Conservation (phyloP, 257 asterid species). For the Anisodus acutangulus region DNA sequence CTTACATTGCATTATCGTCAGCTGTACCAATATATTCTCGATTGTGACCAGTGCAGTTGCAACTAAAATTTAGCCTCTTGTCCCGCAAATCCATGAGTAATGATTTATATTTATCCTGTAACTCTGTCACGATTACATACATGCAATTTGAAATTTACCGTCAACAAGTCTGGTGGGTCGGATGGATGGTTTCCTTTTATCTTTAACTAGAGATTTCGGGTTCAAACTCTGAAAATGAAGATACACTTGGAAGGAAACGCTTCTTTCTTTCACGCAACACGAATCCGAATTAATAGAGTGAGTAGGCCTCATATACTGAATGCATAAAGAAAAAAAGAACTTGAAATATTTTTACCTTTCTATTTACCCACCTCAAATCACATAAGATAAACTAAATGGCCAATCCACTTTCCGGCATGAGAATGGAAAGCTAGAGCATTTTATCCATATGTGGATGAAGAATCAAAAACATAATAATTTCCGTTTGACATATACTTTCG, state of each 20-base stretch:
- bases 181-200: background rate
- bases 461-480: no score
- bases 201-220: background rate
- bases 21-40: slow-evolving; percentile 5
- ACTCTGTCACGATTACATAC: background rate
- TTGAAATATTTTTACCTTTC: background rate
- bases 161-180: background rate
- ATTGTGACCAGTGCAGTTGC: background rate
- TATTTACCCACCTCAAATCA: background rate
- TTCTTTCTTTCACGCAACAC: background rate
- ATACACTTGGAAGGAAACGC: background rate
- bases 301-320: background rate
- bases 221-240: background rate
- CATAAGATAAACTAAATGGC: background rate
- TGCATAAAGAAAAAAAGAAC: background rate
- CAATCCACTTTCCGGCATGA: background rate
- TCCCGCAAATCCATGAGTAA: background rate
- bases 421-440: background rate
- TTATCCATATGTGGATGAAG: background rate
- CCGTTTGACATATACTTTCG: background rate
- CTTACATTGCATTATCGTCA: background rate
- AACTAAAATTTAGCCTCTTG: background rate
- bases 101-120: background rate
- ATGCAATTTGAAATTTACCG: background rate
- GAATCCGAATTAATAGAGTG: background rate